Percentiles rank a stretch among this genome's conserved stretches.
Conservation (phyloP, 1,284 basidiomycete genomes). For the Naganishia liquefaciens region DNA sequence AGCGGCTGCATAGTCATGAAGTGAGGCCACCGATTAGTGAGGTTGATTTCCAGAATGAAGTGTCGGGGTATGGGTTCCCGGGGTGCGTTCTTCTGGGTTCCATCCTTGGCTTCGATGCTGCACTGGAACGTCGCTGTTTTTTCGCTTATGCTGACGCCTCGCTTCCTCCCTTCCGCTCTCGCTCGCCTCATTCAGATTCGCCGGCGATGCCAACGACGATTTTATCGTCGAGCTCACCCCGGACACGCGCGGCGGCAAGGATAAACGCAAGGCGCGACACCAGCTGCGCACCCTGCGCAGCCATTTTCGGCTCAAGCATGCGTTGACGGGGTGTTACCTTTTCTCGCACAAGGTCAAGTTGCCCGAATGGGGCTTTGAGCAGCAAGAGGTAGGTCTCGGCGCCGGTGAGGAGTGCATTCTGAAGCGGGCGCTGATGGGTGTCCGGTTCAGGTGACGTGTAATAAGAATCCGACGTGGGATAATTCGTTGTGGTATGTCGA, state of each 20-base stretch:
- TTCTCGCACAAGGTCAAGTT: slow-evolving; percentile 98
- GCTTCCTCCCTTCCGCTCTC: no score
- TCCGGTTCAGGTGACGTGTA: slow-evolving; percentile 69
- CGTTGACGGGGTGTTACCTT: slow-evolving; percentile 87
- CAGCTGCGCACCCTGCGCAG: slow-evolving; percentile 78
- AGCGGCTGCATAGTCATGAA: slow-evolving; percentile 92
- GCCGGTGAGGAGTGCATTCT: not conserved
- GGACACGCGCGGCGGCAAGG: slow-evolving; percentile 56
- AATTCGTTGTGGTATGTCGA: slow-evolving; percentile 97
- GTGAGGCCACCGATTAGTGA: slow-evolving; percentile 93
- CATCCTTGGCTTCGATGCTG: no score
- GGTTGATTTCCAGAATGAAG: slow-evolving; percentile 98
- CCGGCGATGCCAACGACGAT: slow-evolving; percentile 84
- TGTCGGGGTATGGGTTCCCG: slow-evolving; percentile 87
- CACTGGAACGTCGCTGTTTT: no score
- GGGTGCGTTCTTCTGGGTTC: slow-evolving; percentile 57
- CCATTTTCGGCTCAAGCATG: slow-evolving; percentile 80
- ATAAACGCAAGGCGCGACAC: slow-evolving; percentile 65
- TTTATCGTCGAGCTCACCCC: slow-evolving; percentile 86
- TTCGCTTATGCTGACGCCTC: not conserved
- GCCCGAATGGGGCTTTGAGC: slow-evolving; percentile 96
- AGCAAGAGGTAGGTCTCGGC: slow-evolving; percentile 71
- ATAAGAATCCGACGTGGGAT: slow-evolving; percentile 86
- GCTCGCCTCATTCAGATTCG: slow-evolving; percentile 40
- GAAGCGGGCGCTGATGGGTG: slow-evolving; percentile 31